Conservation (phyloP, 805 yeast genomes). For the Citeromyces nyonsensis region DNA sequence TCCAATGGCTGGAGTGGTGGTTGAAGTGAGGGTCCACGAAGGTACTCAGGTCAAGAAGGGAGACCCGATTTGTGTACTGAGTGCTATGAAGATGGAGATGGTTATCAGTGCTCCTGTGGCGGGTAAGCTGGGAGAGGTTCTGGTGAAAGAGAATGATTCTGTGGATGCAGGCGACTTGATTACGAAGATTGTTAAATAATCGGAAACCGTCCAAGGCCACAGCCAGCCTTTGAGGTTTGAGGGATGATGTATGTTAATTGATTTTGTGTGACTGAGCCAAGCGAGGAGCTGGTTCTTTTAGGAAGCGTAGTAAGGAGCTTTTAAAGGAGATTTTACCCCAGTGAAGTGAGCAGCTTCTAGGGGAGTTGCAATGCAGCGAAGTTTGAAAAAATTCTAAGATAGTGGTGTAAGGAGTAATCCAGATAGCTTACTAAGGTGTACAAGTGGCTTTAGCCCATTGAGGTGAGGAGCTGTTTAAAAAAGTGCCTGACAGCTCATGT, state of each 20-base stretch:
- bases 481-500: too few species aligned
- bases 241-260: too few species aligned
- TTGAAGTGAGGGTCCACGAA: conserved; percentile 82
- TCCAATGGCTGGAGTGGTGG: conserved; percentile 98
- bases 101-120: conserved; percentile 83
- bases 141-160: conserved; percentile 81
- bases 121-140: conserved; percentile 69
- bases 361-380: too few species aligned
- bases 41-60: conserved; percentile 92
- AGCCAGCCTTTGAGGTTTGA: too few species aligned
- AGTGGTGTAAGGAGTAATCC: too few species aligned
- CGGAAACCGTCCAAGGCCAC: too few species aligned
- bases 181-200: conserved; percentile 39
- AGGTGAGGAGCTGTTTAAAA: too few species aligned
- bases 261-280: conserved; percentile 7
- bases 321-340: too few species aligned
- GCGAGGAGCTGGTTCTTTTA: neutral
- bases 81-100: conserved; percentile 99
- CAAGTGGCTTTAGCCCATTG: too few species aligned
- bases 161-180: conserved; percentile 91
- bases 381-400: too few species aligned
- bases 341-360: too few species aligned
- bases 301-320: neutral
- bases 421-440: too few species aligned
- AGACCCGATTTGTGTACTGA: conserved; percentile 81